Evolutionary conservation across 805 yeast genomes (phyloP).

Genomic region (Priceomyces haplophilus): DNA sequence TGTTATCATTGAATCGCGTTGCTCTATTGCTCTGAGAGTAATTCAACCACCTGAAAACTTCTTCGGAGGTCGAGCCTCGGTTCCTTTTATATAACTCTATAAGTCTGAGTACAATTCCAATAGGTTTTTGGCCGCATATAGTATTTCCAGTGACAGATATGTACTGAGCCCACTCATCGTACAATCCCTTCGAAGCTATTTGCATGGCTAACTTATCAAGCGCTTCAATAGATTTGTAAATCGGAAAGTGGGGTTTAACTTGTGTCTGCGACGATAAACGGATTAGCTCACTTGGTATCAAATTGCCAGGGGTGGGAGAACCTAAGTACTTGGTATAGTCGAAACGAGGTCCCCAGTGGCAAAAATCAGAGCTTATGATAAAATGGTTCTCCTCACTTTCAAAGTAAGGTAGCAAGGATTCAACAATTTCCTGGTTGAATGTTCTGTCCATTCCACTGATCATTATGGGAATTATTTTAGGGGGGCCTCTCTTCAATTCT

Average conservation of each 20-base stretch:
- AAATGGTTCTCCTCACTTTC: conserved; percentile 59
- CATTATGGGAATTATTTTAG: conserved; percentile 74
- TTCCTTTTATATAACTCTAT: conserved; percentile 37
- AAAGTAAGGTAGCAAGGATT: conserved; percentile 50
- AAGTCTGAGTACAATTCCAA: conserved; percentile 58
- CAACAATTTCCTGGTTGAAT: conserved; percentile 46
- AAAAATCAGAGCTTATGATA: conserved; percentile 84
- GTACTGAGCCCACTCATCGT: conserved; percentile 62
- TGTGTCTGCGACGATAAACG: conserved; percentile 8
- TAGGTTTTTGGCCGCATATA: conserved; percentile 88
- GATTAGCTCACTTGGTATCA: conserved; percentile 16
- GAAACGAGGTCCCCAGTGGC: conserved; percentile 76
- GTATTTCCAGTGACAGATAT: conserved; percentile 76
- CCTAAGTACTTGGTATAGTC: conserved; percentile 38
- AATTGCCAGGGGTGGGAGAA: conserved; percentile 15
- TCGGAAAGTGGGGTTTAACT: conserved; percentile 36
- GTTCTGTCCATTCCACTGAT: conserved; percentile 57
- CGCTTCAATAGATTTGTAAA: conserved; percentile 68
- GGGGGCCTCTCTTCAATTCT: conserved; percentile 23
- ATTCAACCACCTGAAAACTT: conserved; percentile 63
- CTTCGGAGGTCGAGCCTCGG: neutral
- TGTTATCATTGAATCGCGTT: conserved; percentile 50
- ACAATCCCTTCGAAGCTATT: conserved; percentile 53
- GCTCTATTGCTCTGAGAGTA: conserved; percentile 75
- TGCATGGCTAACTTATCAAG: conserved; percentile 73